Evolutionary conservation across 495 filamentous ascomycete species (phyloP).

Genomic region (Tuber melanosporum): DNA sequence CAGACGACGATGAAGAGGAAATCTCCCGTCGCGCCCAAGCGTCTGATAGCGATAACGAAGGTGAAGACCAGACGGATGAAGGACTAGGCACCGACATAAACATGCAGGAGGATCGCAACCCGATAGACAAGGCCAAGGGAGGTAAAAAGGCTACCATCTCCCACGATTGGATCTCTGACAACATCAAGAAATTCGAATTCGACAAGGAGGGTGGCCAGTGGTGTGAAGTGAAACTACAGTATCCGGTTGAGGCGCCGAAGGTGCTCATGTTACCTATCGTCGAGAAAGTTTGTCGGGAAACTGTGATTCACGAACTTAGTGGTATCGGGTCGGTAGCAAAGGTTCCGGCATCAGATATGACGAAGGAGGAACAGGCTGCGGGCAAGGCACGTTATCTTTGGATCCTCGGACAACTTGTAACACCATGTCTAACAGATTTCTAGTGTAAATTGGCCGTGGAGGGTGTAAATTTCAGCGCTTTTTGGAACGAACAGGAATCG

Average conservation of each 20-base stretch:
- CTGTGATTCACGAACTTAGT: conserved; percentile 80
- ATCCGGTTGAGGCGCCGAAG: conserved; percentile 73
- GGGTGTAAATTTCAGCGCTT: conserved; percentile 82
- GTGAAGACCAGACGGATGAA: conserved; percentile 52
- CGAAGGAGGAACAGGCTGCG: conserved; percentile 37
- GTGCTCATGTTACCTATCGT: conserved; percentile 86
- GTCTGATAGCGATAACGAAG: conserved; percentile 48
- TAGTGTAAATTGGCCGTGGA: conserved; percentile 52
- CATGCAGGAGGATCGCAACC: conserved; percentile 42
- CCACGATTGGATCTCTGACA: conserved; percentile 30
- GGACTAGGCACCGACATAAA: conserved; percentile 47
- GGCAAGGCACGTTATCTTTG: conserved; percentile 28
- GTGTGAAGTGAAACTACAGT: conserved; percentile 78
- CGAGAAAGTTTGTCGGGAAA: conserved; percentile 63
- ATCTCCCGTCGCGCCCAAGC: conserved; percentile 52
- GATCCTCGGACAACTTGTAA: not conserved
- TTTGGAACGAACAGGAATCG: conserved; percentile 74
- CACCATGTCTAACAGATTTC: conserved; percentile 7
- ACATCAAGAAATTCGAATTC: conserved; percentile 71
- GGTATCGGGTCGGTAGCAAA: conserved; percentile 65
- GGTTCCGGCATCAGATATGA: conserved; percentile 56
- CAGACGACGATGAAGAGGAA: conserved; percentile 82
- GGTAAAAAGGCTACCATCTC: conserved; percentile 41
- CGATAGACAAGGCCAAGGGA: conserved; percentile 48
- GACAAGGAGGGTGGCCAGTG: conserved; percentile 65